A percentile compares a stretch with the other conserved stretches of the same genome.
Conservation (phyloP, 169 alveolate species). For the Theileria annulata region DNA sequence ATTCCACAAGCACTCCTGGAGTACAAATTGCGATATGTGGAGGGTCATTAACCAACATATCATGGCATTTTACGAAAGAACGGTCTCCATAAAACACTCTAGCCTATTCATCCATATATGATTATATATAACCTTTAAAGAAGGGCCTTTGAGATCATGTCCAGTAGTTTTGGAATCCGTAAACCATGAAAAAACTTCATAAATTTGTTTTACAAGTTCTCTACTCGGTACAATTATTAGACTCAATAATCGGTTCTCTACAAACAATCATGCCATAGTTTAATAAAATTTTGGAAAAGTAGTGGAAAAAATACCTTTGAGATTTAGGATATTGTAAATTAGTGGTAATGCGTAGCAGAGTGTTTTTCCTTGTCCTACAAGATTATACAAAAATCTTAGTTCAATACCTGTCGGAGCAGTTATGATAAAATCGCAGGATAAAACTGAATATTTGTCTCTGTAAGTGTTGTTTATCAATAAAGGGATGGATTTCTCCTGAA, state of each 20-base stretch:
- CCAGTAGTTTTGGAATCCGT: constrained; percentile 12
- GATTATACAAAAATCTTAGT: background rate
- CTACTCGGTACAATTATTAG: constrained; percentile 91
- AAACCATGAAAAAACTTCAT: constrained; percentile 58
- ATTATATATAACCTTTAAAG: constrained; percentile 12
- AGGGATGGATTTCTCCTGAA: constrained; percentile 61
- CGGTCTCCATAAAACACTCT: constrained; percentile 43
- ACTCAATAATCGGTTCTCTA: constrained; percentile 22
- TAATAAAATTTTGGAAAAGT: background rate
- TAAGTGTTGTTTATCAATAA: constrained; percentile 17
- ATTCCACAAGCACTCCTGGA: constrained; percentile 59
- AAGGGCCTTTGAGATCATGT: constrained; percentile 33
- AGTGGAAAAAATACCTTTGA: constrained; percentile 23
- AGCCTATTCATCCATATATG: background rate
- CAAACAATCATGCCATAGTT: too few relatives aligned
- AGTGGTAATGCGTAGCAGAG: constrained; percentile 58
- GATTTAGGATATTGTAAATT: constrained; percentile 31
- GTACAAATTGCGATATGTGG: constrained; percentile 59
- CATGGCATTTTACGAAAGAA: constrained; percentile 51
- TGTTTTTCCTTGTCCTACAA: constrained; percentile 63
- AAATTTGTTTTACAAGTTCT: constrained; percentile 91
- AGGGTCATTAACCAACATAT: constrained; percentile 17
- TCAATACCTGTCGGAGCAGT: constrained; percentile 58
- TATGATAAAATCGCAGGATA: constrained; percentile 45
- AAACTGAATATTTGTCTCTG: constrained; percentile 33